Evolutionary conservation across 805 yeast genomes (phyloP), one percentile per base, ranked within the genome.

Genomic region (Nakazawaea ambrosiae): DNA sequence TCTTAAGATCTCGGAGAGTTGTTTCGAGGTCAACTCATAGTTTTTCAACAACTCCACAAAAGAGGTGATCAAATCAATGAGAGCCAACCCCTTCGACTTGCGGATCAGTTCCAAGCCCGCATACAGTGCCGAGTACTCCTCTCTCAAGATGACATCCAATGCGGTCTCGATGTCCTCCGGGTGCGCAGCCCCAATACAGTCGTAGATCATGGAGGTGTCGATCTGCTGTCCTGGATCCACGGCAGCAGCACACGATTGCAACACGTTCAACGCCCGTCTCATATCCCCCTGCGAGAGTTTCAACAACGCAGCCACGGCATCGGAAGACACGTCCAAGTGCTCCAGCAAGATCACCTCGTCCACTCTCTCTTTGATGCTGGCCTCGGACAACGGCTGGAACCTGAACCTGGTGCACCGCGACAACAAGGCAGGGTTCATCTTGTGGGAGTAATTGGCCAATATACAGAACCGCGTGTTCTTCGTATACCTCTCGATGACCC

Each of bases 391-490:
- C 3, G 98, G 98, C 31, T 84, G 75, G 61, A 92, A 92, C 49
- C 98, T 69, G 66, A 92, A 94, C 48, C 97, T 66, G 6, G 98
- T 92, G 58, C 98, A 92, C 58, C 99, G 76, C 29, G 96, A 87
- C 34, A 90, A 61, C 48, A 92, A 70, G 1, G 98, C 98, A 1
- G 98, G 97, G 43, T 90, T 90, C 49, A 92, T 65, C 53, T 92
- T 92, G 65, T 92, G 97, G 2, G 96, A 80, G 63, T 92, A 92
- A 57, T 92, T 92, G 33, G 98, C 97, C 52, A 92, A 66, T 32
- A 92, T 87, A 61, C 97, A 89, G 58, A 90, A 90, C 45, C 97
- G 71, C n/a, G 96, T 87, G 58, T 88, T 89, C 51, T 86, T 83
- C 17, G 97, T 87, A 55, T 88, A 90, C 54, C 84, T 87, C 55